These are phyloP conservation scores for Luvunga scandens DNA, from an alignment of 345 rosid genomes.

Conservation along the genomic window DNA sequence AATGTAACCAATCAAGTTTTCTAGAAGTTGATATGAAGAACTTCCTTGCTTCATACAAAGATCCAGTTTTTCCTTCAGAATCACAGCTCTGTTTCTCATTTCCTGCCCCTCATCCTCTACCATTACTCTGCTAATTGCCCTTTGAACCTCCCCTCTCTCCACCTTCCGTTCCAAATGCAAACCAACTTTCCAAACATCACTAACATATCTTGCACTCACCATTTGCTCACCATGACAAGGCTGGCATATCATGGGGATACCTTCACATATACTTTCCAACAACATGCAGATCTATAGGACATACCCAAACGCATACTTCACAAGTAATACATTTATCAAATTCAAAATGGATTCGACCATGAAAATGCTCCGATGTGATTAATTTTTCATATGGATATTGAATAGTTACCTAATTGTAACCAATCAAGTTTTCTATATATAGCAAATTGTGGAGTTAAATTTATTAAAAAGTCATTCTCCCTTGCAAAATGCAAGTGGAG, in stretches of 20 bases:
- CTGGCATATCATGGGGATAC: constrained; percentile 40
- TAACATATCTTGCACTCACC: constrained; percentile 25
- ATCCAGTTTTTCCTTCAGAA: constrained; percentile 19
- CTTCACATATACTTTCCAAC: constrained; percentile 29
- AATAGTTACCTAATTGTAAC: no score
- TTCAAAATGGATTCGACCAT: no score
- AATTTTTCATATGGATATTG: no score
- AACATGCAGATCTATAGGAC: no score
- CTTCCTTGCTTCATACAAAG: constrained; percentile 16
- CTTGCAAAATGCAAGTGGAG: no score
- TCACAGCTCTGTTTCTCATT: constrained; percentile 22
- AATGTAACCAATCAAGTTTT: constrained; percentile 15
- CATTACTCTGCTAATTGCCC: constrained; percentile 21
- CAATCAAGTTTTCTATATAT: no score
- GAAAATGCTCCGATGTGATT: no score
- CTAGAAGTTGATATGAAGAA: constrained; percentile 14
- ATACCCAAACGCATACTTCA: no score
- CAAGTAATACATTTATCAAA: no score
- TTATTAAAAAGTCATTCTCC: no score
- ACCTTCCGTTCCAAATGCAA: constrained; percentile 23
- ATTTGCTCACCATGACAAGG: constrained; percentile 35
- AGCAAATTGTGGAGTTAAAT: no score
- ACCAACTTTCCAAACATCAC: constrained; percentile 33
- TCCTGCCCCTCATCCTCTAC: constrained; percentile 25
- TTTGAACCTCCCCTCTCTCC: constrained; percentile 20